phyloP scores from a whole-genome alignment of 192 early-diverging fungal genomes.

The Backusella australiensis region DNA sequence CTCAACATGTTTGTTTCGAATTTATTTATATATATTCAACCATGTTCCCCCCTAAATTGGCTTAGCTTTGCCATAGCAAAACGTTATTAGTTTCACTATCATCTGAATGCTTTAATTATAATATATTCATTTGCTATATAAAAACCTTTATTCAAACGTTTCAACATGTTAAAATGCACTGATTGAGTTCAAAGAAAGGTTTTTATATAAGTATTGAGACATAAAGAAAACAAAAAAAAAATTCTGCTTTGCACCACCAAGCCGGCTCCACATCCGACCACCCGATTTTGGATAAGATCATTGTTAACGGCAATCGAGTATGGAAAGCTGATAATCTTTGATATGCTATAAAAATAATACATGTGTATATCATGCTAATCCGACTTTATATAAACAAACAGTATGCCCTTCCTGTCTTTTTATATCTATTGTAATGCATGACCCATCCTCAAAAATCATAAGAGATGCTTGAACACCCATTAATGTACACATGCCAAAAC shows the following conservation, averaged over 20 bases:
- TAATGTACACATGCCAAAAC: neutral
- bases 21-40: neutral
- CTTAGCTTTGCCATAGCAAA: neutral
- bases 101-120: neutral
- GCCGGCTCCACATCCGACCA: neutral
- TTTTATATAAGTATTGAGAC: neutral
- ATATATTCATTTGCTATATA: neutral
- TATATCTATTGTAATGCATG: neutral
- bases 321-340: neutral
- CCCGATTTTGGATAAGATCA: neutral
- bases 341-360: neutral
- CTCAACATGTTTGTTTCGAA: neutral
- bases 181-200: neutral
- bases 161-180: neutral
- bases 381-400: neutral
- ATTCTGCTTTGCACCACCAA: neutral
- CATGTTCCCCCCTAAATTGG: neutral
- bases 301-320: neutral
- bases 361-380: neutral
- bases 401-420: neutral
- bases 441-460: neutral
- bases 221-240: neutral
- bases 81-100: neutral
- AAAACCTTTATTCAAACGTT: neutral
- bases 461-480: neutral